Evolutionary conservation across 2,329 filamentous ascomycete genomes (phyloP).

Genomic region (Colletotrichum graminicola): DNA sequence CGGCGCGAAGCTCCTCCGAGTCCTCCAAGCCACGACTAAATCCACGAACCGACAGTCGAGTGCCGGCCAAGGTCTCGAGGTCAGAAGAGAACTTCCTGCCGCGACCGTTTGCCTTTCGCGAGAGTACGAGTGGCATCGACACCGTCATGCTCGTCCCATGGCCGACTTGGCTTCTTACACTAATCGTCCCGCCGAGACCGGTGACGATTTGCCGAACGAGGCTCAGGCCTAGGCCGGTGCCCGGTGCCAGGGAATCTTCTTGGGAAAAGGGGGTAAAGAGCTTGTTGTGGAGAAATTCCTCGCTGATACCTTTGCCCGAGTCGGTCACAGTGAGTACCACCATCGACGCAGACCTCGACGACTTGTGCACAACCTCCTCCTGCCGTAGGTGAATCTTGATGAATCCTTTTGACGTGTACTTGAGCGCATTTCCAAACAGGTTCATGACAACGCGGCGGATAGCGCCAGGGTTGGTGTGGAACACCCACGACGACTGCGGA

Average conservation of each 20-base stretch:
- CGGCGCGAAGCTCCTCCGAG: constrained; percentile 44
- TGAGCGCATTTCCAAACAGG: constrained; percentile 65
- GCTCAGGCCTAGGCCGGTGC: constrained; percentile 71
- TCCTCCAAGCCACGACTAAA: constrained; percentile 44
- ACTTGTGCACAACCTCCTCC: constrained; percentile 41
- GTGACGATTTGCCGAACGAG: constrained; percentile 70
- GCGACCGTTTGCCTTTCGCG: constrained; percentile 27
- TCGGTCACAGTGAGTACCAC: constrained; percentile 64
- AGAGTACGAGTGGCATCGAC: constrained; percentile 53
- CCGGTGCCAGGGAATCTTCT: constrained; percentile 68
- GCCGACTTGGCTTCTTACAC: constrained; percentile 63
- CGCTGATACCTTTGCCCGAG: constrained; percentile 72
- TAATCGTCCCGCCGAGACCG: constrained; percentile 67
- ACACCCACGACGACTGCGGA: constrained; percentile 60
- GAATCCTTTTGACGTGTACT: constrained; percentile 62
- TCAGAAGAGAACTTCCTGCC: constrained; percentile 33
- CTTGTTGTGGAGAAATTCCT: constrained; percentile 68
- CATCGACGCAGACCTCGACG: constrained; percentile 44
- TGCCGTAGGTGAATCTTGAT: constrained; percentile 54
- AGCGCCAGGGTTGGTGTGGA: constrained; percentile 65
- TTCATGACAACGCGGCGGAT: constrained; percentile 67
- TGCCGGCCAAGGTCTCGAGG: constrained; percentile 16
- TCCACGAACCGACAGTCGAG: constrained; percentile 22
- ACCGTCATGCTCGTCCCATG: constrained; percentile 66
- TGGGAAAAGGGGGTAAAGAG: constrained; percentile 73